Conservation (phyloP, 257 asterid species). For the Mitragyna speciosa region DNA sequence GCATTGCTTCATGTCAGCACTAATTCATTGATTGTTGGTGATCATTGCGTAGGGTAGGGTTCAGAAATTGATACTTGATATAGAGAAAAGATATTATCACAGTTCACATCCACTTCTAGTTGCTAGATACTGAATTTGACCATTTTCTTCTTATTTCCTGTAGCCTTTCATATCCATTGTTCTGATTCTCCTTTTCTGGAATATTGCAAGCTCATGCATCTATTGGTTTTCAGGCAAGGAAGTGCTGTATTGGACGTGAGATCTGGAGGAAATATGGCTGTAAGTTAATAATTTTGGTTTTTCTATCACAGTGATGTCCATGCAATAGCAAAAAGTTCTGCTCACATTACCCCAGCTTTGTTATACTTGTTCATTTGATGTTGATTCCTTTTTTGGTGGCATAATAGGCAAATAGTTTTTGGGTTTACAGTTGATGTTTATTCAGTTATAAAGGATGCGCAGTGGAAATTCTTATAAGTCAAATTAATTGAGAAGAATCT, state of each 20-base stretch:
- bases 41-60: slow-evolving; percentile 95
- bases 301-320: not conserved
- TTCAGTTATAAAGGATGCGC: not conserved
- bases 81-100: not conserved
- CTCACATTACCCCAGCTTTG: not conserved
- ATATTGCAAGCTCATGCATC: not conserved
- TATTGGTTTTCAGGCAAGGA: slow-evolving; percentile 74
- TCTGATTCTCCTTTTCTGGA: not conserved
- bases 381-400: not conserved
- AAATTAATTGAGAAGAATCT: not conserved
- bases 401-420: not conserved
- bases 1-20: slow-evolving; percentile 80
- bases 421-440: not conserved
- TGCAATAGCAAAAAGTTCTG: no score
- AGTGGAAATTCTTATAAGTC: not conserved
- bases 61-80: not conserved
- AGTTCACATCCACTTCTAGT: not conserved
- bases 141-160: not conserved
- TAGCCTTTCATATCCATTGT: not conserved
- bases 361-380: not conserved
- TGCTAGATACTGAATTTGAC: not conserved
- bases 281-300: slow-evolving; percentile 22
- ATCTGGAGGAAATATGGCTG: slow-evolving; percentile 92
- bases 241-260: slow-evolving; percentile 72
- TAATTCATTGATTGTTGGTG: slow-evolving; percentile 87